These are phyloP conservation scores for Epichloe sibirici DNA, from an alignment of 2,329 filamentous ascomycete genomes.

Conservation along the genomic window DNA sequence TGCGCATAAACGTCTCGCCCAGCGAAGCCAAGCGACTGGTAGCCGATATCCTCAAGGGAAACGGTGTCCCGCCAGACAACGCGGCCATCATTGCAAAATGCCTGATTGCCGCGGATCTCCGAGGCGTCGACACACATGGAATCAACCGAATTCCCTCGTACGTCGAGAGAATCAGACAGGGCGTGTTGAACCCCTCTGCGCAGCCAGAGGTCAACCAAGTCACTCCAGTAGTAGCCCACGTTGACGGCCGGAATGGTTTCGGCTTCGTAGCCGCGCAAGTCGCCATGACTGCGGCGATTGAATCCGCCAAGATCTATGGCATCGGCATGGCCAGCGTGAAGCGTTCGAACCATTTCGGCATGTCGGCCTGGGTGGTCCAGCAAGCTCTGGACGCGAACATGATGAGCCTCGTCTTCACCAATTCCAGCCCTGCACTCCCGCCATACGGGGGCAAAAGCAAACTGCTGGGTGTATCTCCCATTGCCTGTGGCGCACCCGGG, in stretches of 20 bases:
- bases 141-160: slow-evolving; percentile 70
- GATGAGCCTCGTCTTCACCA: slow-evolving; percentile 61
- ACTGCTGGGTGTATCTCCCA: slow-evolving; percentile 61
- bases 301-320: slow-evolving; percentile 50
- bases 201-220: slow-evolving; percentile 45
- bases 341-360: slow-evolving; percentile 73
- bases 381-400: slow-evolving; percentile 61
- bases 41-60: slow-evolving; percentile 42
- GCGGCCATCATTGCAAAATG: slow-evolving; percentile 53
- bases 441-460: slow-evolving; percentile 57
- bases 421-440: slow-evolving; percentile 59
- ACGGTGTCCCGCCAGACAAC: slow-evolving; percentile 46
- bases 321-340: slow-evolving; percentile 68
- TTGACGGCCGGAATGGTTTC: slow-evolving; percentile 59
- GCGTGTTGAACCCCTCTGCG: slow-evolving; percentile 51
- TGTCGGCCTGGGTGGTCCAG: slow-evolving; percentile 70
- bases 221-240: slow-evolving; percentile 59
- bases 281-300: slow-evolving; percentile 56
- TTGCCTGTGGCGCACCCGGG: slow-evolving; percentile 65
- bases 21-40: slow-evolving; percentile 35
- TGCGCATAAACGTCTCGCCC: slow-evolving; percentile 11
- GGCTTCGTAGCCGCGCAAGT: slow-evolving; percentile 58
- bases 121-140: slow-evolving; percentile 67
- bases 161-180: slow-evolving; percentile 57
- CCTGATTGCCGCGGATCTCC: slow-evolving; percentile 62